These are phyloP conservation scores for Choricystis sp. DNA, from an alignment of 139 green algal species.

Conservation along the genomic window DNA sequence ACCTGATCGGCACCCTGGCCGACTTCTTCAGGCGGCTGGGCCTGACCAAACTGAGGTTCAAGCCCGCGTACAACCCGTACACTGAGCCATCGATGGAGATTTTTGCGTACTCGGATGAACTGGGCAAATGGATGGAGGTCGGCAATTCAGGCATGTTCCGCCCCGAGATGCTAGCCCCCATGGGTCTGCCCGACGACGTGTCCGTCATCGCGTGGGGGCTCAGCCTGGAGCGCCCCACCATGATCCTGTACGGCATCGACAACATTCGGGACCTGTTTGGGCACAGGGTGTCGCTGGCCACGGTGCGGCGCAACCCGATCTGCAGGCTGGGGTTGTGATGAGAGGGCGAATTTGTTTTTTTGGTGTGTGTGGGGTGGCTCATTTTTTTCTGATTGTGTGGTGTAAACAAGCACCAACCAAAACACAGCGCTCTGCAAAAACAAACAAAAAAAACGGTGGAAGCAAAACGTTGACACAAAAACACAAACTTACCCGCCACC, in stretches of 20 bases:
- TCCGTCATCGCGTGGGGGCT: slow-evolving; percentile 97
- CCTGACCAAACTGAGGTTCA: slow-evolving; percentile 94
- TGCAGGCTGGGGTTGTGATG: slow-evolving; percentile 72
- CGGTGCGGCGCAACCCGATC: slow-evolving; percentile 87
- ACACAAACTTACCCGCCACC: too few species aligned
- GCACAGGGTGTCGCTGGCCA: slow-evolving; percentile 72
- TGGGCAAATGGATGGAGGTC: slow-evolving; percentile 98
- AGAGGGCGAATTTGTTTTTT: background rate
- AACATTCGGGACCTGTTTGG: slow-evolving; percentile 99
- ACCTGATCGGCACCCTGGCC: slow-evolving; percentile 78
- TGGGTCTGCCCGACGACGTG: slow-evolving; percentile 92
- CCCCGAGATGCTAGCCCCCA: slow-evolving; percentile 96
- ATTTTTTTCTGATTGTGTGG: background rate
- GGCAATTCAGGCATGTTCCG: slow-evolving; percentile 93
- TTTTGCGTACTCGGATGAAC: slow-evolving; percentile 88
- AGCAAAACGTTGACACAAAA: too few species aligned
- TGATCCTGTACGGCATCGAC: slow-evolving; percentile 98
- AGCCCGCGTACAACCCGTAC: slow-evolving; percentile 99
- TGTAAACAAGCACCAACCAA: too few species aligned
- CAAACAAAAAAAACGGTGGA: too few species aligned
- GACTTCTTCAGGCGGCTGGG: slow-evolving; percentile 90
- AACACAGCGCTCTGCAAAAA: too few species aligned
- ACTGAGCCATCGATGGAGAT: slow-evolving; percentile 99
- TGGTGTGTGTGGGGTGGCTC: background rate
- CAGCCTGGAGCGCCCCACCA: slow-evolving; percentile 78